Evolutionary conservation across 768 basidiomycete genomes (phyloP).

Genomic region (Psilocybe sp.): DNA sequence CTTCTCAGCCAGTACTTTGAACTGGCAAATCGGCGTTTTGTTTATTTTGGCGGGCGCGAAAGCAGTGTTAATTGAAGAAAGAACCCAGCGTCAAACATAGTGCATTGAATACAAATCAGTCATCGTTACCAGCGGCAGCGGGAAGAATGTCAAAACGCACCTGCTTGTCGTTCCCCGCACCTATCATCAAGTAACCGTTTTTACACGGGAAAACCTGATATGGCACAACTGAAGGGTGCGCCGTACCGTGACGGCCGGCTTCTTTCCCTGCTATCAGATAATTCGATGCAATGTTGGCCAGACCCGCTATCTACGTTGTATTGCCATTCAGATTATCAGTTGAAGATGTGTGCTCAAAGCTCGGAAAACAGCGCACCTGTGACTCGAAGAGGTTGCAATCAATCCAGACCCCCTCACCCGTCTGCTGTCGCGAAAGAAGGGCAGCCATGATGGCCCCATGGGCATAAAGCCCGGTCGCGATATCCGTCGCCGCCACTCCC

Average conservation of each 20-base stretch:
- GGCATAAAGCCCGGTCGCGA: conserved; percentile 85
- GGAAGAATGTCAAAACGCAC: conserved; percentile 29
- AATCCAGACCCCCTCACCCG: conserved; percentile 86
- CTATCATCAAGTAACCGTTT: conserved; percentile 90
- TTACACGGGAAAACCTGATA: conserved; percentile 89
- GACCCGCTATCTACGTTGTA: conserved; percentile 68
- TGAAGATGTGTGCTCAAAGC: background rate
- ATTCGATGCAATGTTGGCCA: conserved; percentile 91
- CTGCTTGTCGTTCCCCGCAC: conserved; percentile 88
- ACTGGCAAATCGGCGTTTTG: conserved; percentile 39
- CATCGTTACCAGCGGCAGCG: background rate
- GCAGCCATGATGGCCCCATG: conserved; percentile 94
- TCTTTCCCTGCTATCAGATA: conserved; percentile 86
- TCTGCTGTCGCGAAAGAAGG: conserved; percentile 75
- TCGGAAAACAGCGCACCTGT: conserved; percentile 49
- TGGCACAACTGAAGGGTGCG: conserved; percentile 91
- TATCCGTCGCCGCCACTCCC: conserved; percentile 92
- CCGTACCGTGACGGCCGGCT: conserved; percentile 84
- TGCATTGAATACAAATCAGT: conserved; percentile 5
- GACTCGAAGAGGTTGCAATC: conserved; percentile 93
- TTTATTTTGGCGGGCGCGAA: conserved; percentile 4
- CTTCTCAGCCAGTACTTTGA: conserved; percentile 59
- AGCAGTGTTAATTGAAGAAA: background rate
- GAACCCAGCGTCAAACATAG: background rate
- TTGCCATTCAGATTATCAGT: background rate